phyloP scores from a whole-genome alignment of 2,329 filamentous ascomycete species.

The Talaromyces atroroseus region DNA sequence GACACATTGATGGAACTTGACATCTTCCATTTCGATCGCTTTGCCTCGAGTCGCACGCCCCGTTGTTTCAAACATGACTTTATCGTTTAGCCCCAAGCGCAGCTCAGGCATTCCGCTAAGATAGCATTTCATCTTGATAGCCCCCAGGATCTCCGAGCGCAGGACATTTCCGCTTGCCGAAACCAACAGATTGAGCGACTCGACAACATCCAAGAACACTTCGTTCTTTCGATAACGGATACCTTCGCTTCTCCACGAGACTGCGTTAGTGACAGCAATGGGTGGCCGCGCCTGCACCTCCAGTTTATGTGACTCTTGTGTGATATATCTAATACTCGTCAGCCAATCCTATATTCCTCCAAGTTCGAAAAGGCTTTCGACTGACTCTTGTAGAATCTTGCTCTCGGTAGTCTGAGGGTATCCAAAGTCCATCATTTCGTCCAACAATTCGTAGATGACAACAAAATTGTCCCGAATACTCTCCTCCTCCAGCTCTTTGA shows the following conservation, averaged over 20 bases:
- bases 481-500: conserved; percentile 97
- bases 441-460: conserved; percentile 95
- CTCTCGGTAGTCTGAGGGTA: conserved; percentile 97
- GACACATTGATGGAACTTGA: conserved; percentile 99
- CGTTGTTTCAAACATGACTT: conserved; percentile 99
- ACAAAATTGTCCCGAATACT: conserved; percentile 99
- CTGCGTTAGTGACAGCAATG: conserved; percentile 96
- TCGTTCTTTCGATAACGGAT: conserved; percentile 99
- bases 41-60: conserved; percentile 91
- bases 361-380: neutral
- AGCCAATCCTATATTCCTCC: neutral
- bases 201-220: conserved; percentile 95
- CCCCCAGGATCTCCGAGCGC: conserved; percentile 90
- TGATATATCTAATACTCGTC: conserved; percentile 66
- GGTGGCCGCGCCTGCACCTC: conserved; percentile 93
- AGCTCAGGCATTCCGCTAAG: conserved; percentile 97
- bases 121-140: conserved; percentile 99
- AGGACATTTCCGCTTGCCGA: conserved; percentile 92
- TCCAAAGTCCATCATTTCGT: conserved; percentile 99
- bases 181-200: conserved; percentile 92
- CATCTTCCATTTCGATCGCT: conserved; percentile 98
- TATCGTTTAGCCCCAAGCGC: conserved; percentile 91
- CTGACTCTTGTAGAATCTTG: conserved; percentile 90
- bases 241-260: conserved; percentile 95
- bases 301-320: conserved; percentile 97